Conservation (phyloP, 2,329 filamentous ascomycete genomes). For the Zarea fungicola region DNA sequence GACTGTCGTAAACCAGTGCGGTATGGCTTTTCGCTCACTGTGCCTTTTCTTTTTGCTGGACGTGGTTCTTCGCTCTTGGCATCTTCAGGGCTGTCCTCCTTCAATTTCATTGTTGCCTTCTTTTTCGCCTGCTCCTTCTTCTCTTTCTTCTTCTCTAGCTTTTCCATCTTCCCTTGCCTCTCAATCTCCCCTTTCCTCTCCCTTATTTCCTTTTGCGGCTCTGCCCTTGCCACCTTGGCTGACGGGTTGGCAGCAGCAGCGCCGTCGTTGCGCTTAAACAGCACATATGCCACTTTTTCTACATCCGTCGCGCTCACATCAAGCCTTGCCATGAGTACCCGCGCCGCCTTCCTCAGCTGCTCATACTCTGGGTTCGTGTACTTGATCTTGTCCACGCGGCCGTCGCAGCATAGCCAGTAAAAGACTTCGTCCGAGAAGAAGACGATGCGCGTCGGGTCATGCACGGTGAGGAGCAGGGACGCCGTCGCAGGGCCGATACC, state of each 20-base stretch:
- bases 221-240: neutral
- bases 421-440: constrained; percentile 82
- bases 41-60: constrained; percentile 1
- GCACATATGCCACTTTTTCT: constrained; percentile 66
- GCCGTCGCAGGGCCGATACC: constrained; percentile 78
- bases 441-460: constrained; percentile 52
- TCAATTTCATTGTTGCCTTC: neutral
- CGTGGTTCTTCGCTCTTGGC: neutral
- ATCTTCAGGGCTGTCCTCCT: neutral
- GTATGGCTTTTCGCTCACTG: neutral
- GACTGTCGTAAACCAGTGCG: neutral
- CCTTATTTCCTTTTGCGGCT: no score
- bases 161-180: no score
- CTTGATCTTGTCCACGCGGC: constrained; percentile 40
- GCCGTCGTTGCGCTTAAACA: constrained; percentile 42
- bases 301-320: constrained; percentile 54
- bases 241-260: neutral
- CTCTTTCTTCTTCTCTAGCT: no score
- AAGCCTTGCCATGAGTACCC: constrained; percentile 42
- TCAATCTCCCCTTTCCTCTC: no score
- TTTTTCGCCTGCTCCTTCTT: no score
- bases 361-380: constrained; percentile 67
- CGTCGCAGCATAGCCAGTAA: constrained; percentile 61
- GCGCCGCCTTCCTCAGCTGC: constrained; percentile 42
- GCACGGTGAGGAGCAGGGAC: constrained; percentile 64